Evolutionary conservation across 2,329 filamentous ascomycete species (phyloP).

Genomic region (Lasiodiplodia sp.): DNA sequence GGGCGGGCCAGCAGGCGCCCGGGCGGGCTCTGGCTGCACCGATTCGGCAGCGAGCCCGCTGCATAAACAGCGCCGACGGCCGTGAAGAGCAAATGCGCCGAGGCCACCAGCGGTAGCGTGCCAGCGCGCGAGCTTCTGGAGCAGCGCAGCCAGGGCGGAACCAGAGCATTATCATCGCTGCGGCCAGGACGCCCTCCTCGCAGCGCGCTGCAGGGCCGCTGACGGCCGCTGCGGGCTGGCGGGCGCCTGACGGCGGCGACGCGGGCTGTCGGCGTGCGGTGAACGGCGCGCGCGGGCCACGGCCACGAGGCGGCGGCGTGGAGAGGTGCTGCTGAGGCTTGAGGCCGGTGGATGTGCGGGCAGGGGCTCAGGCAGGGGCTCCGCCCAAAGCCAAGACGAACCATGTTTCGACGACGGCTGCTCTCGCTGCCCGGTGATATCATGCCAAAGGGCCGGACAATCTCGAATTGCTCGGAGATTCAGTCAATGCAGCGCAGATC

Average conservation of each 20-base stretch:
- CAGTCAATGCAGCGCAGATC: slow-evolving; percentile 27
- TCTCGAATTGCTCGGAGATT: slow-evolving; percentile 28
- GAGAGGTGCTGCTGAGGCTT: slow-evolving; percentile 5
- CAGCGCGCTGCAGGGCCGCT: neutral
- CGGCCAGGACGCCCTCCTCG: neutral
- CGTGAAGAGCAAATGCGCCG: slow-evolving; percentile 17
- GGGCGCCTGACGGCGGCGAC: neutral
- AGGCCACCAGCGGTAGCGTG: slow-evolving; percentile 24
- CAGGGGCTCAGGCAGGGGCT: slow-evolving; percentile 24
- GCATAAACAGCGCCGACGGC: slow-evolving; percentile 22
- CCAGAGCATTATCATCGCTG: neutral
- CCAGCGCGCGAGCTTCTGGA: slow-evolving; percentile 18
- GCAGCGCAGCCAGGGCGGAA: neutral
- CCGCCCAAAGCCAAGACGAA: slow-evolving; percentile 26
- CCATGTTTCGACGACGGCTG: slow-evolving; percentile 26
- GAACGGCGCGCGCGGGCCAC: slow-evolving; percentile 17
- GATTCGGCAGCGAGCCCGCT: slow-evolving; percentile 22
- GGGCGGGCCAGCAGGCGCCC: slow-evolving; percentile 2
- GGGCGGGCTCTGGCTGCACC: neutral
- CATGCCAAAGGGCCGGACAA: slow-evolving; percentile 19
- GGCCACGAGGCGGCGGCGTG: slow-evolving; percentile 16
- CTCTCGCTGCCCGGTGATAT: slow-evolving; percentile 23
- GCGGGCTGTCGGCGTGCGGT: neutral
- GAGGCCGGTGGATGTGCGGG: slow-evolving; percentile 27
- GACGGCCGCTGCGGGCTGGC: neutral